Conservation (phyloP, 345 rosid genomes). For the Euphorbia peplus region DNA sequence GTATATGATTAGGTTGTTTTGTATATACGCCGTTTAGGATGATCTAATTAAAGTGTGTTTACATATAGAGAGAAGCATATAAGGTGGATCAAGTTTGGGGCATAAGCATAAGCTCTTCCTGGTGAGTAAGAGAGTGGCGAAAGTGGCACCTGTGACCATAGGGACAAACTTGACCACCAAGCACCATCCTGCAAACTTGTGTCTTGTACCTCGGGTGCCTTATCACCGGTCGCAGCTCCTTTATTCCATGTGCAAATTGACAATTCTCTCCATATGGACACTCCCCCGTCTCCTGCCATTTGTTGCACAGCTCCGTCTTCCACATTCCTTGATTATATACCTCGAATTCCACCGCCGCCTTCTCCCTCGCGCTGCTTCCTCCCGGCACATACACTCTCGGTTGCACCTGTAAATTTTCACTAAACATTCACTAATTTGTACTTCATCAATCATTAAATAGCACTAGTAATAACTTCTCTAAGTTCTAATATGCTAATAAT, state of each 20-base stretch:
- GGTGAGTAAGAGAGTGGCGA: slow-evolving; percentile 24
- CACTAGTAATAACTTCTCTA: neutral
- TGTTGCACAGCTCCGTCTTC: slow-evolving; percentile 28
- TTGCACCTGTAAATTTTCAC: slow-evolving; percentile 28
- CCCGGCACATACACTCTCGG: slow-evolving; percentile 27
- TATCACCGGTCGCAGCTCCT: slow-evolving; percentile 21
- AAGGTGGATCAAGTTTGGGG: slow-evolving; percentile 8
- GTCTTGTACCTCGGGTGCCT: slow-evolving; percentile 26
- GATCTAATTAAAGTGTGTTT: slow-evolving; percentile 12
- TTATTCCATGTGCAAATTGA: slow-evolving; percentile 22
- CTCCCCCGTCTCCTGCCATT: slow-evolving; percentile 23
- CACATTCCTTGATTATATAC: slow-evolving; percentile 23
- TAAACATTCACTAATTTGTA: too few species aligned
- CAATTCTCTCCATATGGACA: slow-evolving; percentile 20
- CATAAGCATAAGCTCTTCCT: slow-evolving; percentile 13
- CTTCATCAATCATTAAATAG: neutral
- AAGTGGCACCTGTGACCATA: slow-evolving; percentile 25
- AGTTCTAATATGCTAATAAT: neutral
- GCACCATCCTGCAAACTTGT: slow-evolving; percentile 21
- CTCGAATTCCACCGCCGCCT: slow-evolving; percentile 13
- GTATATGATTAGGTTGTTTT: neutral
- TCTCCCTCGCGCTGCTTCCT: neutral
- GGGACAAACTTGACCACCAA: slow-evolving; percentile 16
- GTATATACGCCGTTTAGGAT: slow-evolving; percentile 3
- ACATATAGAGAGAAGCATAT: neutral